Base-by-base conservation (phyloP, 305 asterid genomes). In the Fraxinus sp. region DNA sequence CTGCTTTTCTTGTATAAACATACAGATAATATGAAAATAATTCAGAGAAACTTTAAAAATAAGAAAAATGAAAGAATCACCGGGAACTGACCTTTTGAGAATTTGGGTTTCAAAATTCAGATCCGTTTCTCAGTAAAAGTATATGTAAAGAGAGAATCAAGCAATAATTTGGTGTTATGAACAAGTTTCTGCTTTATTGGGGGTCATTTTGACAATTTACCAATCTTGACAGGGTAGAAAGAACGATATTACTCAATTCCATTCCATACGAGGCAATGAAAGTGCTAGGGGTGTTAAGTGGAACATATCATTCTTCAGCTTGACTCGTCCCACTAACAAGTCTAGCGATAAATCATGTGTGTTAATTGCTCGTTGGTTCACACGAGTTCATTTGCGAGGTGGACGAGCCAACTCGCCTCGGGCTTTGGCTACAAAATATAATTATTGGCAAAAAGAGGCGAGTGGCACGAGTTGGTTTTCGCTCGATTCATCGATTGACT, bases 21-120 rank as follows among this genome's bases (percentile, higher is more conserved):
- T 39, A 73, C 83, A 35, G 77, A 83, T 83, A 82, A 75, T 46
- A 80, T 7, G 7, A 3, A 13, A 49, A 36, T 7, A 36, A 37
- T 35, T 18, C 49, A 16, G 18, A 77, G 20, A 7, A 0, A 24
- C 72, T 10, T 20, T 11, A 39, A 39, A 0, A 66, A 46, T 43
- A 28, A 20, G 9, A 7, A 6, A 79, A 10, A 64, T 0, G 41
- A 80, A 28, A 11, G 46, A 77, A 39, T 80, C 85, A 41, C 77
- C 39, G 43, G 16, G 18, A 57, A 46, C 57, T 80, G 49, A 84
- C 86, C 87, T 79, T 46, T 37, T 0, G 71, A 64, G 57, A 59
- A 39, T 24, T n/a, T 24, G 81, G 55, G 43, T 49, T 71, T 70
- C 3, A 26, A 35, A 37, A 57, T 28, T 73, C 1, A 80, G 77